Evolutionary conservation across 257 asterid genomes (phyloP).

Genomic region (Osmanthus fragrans): DNA sequence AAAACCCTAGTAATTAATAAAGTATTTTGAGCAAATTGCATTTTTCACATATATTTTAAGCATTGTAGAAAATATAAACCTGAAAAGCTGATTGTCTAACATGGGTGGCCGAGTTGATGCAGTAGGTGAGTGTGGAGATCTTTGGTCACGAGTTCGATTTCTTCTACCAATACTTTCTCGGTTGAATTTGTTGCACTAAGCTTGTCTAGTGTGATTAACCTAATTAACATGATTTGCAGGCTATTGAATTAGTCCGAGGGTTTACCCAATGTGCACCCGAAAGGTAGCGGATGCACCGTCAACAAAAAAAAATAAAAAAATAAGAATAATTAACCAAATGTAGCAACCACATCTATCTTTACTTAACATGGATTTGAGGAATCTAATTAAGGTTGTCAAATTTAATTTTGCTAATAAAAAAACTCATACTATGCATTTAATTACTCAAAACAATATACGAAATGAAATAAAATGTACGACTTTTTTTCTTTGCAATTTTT

Average conservation of each 20-base stretch:
- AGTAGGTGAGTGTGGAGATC: no score
- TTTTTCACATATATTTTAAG: not conserved
- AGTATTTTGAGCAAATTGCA: not conserved
- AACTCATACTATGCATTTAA: constrained; percentile 18
- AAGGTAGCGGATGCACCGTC: no score
- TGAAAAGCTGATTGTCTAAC: not conserved
- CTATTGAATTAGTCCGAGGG: no score
- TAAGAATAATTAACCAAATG: constrained; percentile 9
- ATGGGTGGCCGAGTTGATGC: no score
- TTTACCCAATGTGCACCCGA: no score
- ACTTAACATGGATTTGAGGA: constrained; percentile 31
- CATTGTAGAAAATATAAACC: not conserved
- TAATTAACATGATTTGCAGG: no score
- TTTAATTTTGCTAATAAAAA: not conserved
- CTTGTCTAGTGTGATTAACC: no score
- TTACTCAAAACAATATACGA: constrained; percentile 1
- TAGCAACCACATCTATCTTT: constrained; percentile 27
- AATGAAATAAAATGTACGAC: not conserved
- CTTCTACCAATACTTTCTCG: no score
- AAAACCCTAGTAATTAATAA: not conserved
- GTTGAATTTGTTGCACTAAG: no score
- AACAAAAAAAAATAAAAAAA: no score
- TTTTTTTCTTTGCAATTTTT: not conserved
- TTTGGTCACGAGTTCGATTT: no score
- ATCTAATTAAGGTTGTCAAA: constrained; percentile 8